A percentile compares a stretch with the other conserved stretches of the same genome.
Evolutionary conservation across 257 asterid species (phyloP).

Genomic region (Gentiana macrophylla): DNA sequence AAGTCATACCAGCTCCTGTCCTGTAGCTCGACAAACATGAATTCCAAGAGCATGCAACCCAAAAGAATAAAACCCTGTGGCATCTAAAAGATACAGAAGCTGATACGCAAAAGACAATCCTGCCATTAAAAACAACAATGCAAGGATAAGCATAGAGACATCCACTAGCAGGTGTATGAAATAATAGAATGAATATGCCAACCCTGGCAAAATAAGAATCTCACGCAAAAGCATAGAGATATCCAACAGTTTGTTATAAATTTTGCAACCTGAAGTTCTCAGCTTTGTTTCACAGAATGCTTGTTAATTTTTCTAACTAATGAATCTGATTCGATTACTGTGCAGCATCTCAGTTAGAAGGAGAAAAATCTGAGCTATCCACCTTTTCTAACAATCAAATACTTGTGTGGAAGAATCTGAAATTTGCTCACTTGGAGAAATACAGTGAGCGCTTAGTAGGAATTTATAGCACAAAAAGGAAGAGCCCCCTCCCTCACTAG

Average conservation of each 20-base stretch:
- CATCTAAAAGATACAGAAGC: slow-evolving; percentile 86
- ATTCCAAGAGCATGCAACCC: slow-evolving; percentile 89
- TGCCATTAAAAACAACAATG: slow-evolving; percentile 18
- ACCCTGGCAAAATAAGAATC: background rate
- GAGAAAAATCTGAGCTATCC: background rate
- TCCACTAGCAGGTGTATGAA: background rate
- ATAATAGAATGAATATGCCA: background rate
- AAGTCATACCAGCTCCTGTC: slow-evolving; percentile 82
- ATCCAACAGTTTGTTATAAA: background rate
- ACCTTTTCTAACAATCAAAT: background rate
- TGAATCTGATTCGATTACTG: background rate
- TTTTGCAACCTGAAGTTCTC: no score
- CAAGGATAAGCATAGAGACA: slow-evolving; percentile 7
- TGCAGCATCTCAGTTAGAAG: no score
- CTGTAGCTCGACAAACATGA: slow-evolving; percentile 98
- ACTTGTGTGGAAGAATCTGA: background rate
- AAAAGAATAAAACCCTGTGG: slow-evolving; percentile 83
- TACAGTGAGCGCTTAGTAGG: background rate
- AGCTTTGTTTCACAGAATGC: background rate
- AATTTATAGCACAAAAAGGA: background rate
- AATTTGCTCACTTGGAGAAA: background rate
- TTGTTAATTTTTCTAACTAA: background rate
- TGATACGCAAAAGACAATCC: slow-evolving; percentile 92
- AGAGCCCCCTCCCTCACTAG: background rate
- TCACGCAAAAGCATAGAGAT: background rate